Conservation (phyloP, 1,139 yeast genomes). For the Hansenula sp. region DNA sequence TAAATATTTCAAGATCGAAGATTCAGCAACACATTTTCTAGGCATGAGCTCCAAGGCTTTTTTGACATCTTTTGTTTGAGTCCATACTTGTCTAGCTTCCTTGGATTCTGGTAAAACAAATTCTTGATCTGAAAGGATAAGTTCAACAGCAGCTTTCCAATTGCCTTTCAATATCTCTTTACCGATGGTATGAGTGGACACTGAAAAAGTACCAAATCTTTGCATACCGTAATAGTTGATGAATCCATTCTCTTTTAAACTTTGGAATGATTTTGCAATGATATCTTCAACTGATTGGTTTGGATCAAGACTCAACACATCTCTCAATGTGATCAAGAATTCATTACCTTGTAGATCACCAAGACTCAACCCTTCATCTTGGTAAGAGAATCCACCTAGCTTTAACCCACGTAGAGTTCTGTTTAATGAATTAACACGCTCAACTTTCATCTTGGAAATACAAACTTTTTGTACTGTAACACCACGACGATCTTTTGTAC, state of each 20-base stretch:
- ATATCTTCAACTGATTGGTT: constrained; percentile 30
- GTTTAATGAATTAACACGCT: constrained; percentile 73
- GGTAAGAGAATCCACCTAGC: constrained; percentile 74
- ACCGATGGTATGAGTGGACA: constrained; percentile 88
- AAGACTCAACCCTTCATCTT: constrained; percentile 55
- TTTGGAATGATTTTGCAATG: constrained; percentile 48
- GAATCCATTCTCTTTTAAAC: constrained; percentile 67
- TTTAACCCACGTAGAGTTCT: constrained; percentile 67
- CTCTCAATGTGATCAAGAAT: constrained; percentile 78
- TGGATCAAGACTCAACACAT: constrained; percentile 38
- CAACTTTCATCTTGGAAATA: constrained; percentile 67
- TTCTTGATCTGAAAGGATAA: constrained; percentile 81
- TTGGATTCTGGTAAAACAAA: constrained; percentile 76
- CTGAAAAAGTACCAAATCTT: constrained; percentile 91
- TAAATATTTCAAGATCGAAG: constrained; percentile 60
- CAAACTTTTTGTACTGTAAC: constrained; percentile 86
- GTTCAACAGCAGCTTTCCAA: constrained; percentile 76
- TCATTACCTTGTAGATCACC: constrained; percentile 90
- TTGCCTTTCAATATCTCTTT: constrained; percentile 62
- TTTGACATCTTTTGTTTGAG: constrained; percentile 61
- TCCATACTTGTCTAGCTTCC: constrained; percentile 82
- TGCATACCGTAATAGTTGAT: constrained; percentile 97
- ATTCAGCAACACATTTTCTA: constrained; percentile 80
- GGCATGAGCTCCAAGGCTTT: constrained; percentile 77
- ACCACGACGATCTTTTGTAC: constrained; percentile 96